Evolutionary conservation across 768 basidiomycete species (phyloP).

Genomic region (Mrakia hoshinonis): DNA sequence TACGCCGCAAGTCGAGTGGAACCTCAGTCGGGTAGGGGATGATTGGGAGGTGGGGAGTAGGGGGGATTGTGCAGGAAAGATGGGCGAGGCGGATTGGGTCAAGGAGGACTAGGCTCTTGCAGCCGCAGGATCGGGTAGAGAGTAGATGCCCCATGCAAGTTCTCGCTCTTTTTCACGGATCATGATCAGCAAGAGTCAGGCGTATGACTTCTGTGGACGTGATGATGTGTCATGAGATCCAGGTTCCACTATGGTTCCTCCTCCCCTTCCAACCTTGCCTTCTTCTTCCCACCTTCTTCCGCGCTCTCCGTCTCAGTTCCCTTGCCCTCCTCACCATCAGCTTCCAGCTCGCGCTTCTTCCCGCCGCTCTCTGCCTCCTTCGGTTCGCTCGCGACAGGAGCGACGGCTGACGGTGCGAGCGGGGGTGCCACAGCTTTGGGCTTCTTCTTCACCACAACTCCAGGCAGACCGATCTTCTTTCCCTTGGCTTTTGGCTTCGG

Average conservation of each 20-base stretch:
- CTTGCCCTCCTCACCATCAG: not conserved
- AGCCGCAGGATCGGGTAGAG: too few species aligned
- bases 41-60: too few species aligned
- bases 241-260: not conserved
- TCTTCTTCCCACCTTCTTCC: not conserved
- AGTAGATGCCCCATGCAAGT: too few species aligned
- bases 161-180: too few species aligned
- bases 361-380: not conserved
- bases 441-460: constrained; percentile 26
- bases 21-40: too few species aligned
- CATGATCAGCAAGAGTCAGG: too few species aligned
- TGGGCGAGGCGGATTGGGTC: too few species aligned
- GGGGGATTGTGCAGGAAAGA: too few species aligned
- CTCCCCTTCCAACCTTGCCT: not conserved
- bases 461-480: constrained; percentile 10
- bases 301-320: not conserved
- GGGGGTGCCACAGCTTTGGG: not conserved
- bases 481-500: constrained; percentile 23
- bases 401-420: not conserved
- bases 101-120: too few species aligned
- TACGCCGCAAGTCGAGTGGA: too few species aligned
- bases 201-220: too few species aligned
- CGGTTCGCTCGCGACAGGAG: not conserved
- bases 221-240: not conserved
- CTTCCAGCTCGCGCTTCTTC: not conserved